Evolutionary conservation across 75 land plant species (phyloP), one percentile per base, ranked within the genome.

Genomic region (Cunninghamia lanceolata): DNA sequence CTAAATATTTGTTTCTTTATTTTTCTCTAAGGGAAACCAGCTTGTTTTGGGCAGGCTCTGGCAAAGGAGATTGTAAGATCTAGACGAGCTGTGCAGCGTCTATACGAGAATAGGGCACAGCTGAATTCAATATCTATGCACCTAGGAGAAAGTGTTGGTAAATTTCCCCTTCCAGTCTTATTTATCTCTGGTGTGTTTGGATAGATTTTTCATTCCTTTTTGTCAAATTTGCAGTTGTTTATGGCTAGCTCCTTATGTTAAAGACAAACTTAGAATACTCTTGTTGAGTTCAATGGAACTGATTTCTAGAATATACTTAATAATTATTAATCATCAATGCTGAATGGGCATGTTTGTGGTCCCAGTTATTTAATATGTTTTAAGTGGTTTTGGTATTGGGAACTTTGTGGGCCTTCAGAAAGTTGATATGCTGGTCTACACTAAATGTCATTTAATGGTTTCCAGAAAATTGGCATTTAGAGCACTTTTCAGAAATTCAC

Each of bases 71-170:
- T 97, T 87, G 95, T 97, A 54, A 92, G 92, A 43, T 94, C 99
- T 53, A 94, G 94, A 82, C 87, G 74, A 76, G 94, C 94, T 30
- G 95, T 97, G 43, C 90, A 89, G 13, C 99, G 99, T 13, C 95
- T 97, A 21, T 86, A 97, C 84, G 98, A 97, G 91, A 97, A 97
- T 78, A 95, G 93, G 88, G 99, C 99, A 25, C 96, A 96, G 70
- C 50, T 97, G 84, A 97, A 97, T 86, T 97, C 99, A 21, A 89
- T 97, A 82, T 94, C 99, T 21, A 97, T 97, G 99, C 99, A 97
- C 86, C 94, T 97, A 82, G 99, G 99, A 30, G 99, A 98, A 91
- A 94, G 92, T 87, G 95, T 96, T 54, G 99, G 99, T 98, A 95
- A 81, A 89, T 42, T 68, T 46, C 39, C 21, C 19, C 54, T 73